Base-by-base conservation (phyloP, 345 rosid species). In the Schrenkiella parvula region DNA sequence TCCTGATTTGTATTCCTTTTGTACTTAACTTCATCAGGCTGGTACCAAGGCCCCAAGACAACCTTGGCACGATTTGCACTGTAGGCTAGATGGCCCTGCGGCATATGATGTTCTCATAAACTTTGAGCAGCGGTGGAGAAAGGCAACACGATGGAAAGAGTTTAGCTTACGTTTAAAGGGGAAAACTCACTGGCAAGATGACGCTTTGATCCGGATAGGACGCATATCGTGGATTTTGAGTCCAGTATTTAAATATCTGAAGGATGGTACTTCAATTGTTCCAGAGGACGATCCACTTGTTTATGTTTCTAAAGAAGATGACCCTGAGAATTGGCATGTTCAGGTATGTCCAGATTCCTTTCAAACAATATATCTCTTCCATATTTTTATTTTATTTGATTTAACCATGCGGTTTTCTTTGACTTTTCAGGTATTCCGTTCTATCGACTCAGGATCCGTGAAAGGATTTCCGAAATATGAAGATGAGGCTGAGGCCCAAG, bases 91-190 rank as follows among this genome's bases (percentile, higher is more conserved):
- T 8, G 98, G 98, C 29, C 93, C 97, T 66, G 98, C 98, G 31
- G 98, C 93, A 43, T 93, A 90, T 81, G 98, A 93, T 66, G 88
- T 89, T 68, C 96, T 93, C 73, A 89, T 85, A 61, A 93, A 93
- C 87, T 93, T 93, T 75, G 98, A 93, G 85, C 98, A 93, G 75
- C 87, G 97, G 26, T 91, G 98, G 98, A 89, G 84, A 73, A 88
- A 83, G 80, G 86, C 96, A 70, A 86, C 97, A 46, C 83, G 71
- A 66, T 89, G 92, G 89, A 88, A 57, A 55, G 98, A 91, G 69
- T 83, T 89, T 66, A 80, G 86, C 69, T 82, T 86, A 39, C 73
- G 76, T 79, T 73, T 91, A 6, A 86, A 81, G 81, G 86, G 80
- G 48, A 83, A 77, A 82, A 60, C 80, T 65, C 91, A 68, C 68